phyloP scores from a whole-genome alignment of 2,329 filamentous ascomycete genomes.

The Hypoxylon sp. region DNA sequence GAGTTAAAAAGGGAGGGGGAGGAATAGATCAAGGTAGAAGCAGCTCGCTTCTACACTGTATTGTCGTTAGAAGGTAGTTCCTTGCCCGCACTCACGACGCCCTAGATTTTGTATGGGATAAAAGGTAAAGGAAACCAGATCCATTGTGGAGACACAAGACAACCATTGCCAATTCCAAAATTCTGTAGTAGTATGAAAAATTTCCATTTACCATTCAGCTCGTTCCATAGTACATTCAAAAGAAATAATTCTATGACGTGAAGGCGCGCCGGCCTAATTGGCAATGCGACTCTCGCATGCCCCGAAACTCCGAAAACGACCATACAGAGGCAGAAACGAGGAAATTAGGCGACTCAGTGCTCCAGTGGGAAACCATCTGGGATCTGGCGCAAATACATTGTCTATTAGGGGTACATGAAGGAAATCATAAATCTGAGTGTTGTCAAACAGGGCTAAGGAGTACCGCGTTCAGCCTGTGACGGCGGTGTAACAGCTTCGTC shows the following conservation, averaged over 20 bases:
- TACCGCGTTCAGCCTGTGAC: conserved; percentile 43
- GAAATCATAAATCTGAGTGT: conserved; percentile 41
- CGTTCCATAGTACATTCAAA: conserved; percentile 31
- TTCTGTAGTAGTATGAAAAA: conserved; percentile 24
- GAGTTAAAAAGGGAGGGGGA: conserved; percentile 25
- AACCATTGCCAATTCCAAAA: conserved; percentile 36
- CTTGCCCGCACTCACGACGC: conserved; percentile 25
- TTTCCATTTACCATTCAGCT: conserved; percentile 33
- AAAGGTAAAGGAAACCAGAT: conserved; percentile 39
- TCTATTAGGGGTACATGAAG: conserved; percentile 39
- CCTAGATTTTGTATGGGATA: conserved; percentile 40
- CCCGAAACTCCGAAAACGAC: conserved; percentile 43
- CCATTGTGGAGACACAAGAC: conserved; percentile 39
- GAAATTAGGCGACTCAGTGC: conserved; percentile 31
- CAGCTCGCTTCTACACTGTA: conserved; percentile 18
- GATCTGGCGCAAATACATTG: conserved; percentile 31
- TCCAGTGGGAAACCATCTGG: conserved; percentile 23
- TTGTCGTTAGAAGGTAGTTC: conserved; percentile 22
- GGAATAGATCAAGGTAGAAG: conserved; percentile 3
- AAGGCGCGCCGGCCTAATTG: conserved; percentile 35
- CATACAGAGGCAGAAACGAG: conserved; percentile 34
- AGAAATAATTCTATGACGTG: conserved; percentile 29
- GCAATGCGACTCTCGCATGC: conserved; percentile 42
- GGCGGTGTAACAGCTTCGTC: conserved; percentile 42
- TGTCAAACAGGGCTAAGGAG: conserved; percentile 33